Percentiles rank a stretch among this genome's conserved stretches.
phyloP scores from a whole-genome alignment of 2,329 filamentous ascomycete species.

The Thelonectria olida region DNA sequence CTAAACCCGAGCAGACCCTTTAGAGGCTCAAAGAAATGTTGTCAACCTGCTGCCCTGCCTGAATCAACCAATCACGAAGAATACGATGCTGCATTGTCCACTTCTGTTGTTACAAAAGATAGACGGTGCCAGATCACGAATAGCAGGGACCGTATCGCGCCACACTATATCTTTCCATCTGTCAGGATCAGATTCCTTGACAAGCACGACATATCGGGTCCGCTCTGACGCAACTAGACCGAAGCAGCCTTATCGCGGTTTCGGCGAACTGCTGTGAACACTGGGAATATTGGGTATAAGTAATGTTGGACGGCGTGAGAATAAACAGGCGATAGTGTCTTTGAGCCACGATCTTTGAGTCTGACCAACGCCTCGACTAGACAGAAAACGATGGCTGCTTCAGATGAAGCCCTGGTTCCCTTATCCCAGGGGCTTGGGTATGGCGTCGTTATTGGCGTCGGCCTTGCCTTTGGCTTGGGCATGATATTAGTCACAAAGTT shows the following conservation, averaged over 20 bases:
- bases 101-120: not conserved
- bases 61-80: not conserved
- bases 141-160: not conserved
- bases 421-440: slow-evolving; percentile 17
- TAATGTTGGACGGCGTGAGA: not conserved
- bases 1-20: not conserved
- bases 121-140: not conserved
- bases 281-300: not conserved
- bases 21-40: not conserved
- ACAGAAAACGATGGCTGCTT: not conserved
- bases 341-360: not conserved
- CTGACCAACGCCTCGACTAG: not conserved
- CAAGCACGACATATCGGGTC: slow-evolving; percentile 10
- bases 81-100: not conserved
- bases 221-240: slow-evolving; percentile 9
- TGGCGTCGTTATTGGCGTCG: slow-evolving; percentile 22
- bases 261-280: not conserved
- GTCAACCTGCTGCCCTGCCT: not conserved
- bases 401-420: slow-evolving; percentile 12
- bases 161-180: not conserved
- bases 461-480: slow-evolving; percentile 16
- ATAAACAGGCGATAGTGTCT: not conserved
- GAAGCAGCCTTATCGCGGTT: not conserved
- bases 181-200: not conserved
- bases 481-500: slow-evolving; percentile 23